phyloP scores from a whole-genome alignment of 495 filamentous ascomycete species.

The Xylaria palmicola region DNA sequence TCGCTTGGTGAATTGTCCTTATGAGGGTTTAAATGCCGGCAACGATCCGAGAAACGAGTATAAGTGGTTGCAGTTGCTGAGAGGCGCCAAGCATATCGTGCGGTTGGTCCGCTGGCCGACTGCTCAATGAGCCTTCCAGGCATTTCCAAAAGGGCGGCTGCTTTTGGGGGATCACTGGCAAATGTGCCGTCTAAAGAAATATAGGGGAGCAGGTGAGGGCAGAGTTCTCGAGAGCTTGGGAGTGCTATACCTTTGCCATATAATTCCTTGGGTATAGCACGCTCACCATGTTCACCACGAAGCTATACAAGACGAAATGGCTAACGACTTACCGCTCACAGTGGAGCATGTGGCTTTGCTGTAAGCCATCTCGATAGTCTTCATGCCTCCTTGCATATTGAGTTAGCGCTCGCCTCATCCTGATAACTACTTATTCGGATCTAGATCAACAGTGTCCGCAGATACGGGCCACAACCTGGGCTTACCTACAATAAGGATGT shows the following conservation, averaged over 20 bases:
- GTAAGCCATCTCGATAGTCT: slow-evolving; percentile 17
- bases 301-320: too few species aligned
- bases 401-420: slow-evolving; percentile 18
- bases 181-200: neutral
- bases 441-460: neutral
- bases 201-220: neutral
- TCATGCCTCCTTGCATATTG: neutral
- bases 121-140: slow-evolving; percentile 3
- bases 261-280: slow-evolving; percentile 18
- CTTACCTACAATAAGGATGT: slow-evolving; percentile 12
- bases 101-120: slow-evolving; percentile 9
- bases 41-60: slow-evolving; percentile 16
- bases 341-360: slow-evolving; percentile 22
- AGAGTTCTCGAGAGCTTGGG: neutral
- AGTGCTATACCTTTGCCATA: slow-evolving; percentile 19
- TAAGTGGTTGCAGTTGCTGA: slow-evolving; percentile 9
- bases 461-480: slow-evolving; percentile 3
- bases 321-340: too few species aligned
- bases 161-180: neutral
- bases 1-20: slow-evolving; percentile 3
- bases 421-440: slow-evolving; percentile 13
- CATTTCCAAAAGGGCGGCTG: neutral
- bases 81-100: slow-evolving; percentile 23
- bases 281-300: too few species aligned
- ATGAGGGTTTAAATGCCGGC: neutral